Base-by-base conservation (phyloP, 192 early-diverging fungal genomes). In the Backusella tarrabulga region DNA sequence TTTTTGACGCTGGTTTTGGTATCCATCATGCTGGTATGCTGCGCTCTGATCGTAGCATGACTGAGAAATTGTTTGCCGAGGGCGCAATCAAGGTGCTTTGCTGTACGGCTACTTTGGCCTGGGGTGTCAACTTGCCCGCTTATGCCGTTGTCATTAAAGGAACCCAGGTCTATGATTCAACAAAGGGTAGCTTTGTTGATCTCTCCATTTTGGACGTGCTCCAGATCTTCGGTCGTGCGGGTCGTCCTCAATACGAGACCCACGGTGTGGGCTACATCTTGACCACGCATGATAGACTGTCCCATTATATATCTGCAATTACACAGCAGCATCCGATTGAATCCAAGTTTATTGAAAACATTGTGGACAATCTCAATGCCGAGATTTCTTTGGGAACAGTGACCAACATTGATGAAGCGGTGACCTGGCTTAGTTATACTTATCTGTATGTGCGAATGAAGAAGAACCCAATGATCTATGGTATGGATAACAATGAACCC, bases 161-260 rank as follows among this genome's bases (percentile, higher is more conserved):
- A 38, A 99, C 98, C 14, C 94, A 97, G 74, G 88, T 99, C 15
- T 99, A 99, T 82, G 92, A 96, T 72, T 86, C 97, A 26, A 90
- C 97, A 68, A 98, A 96, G 83, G 97, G 98, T 75, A 87, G 89
- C 14, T 99, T 96, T 84, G 91, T 95, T 3, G 98, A 99, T 77
- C 86, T 99, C 34, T 97, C 97, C 0, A 95, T 98, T 79, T 84
- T 99, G 67, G 98, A 99, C 83, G 98, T 99, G n/a, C 86, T 99
- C 76, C 98, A 99, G 86, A 99, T 99, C 74, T 99, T 99, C 82
- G 98, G 97, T 76, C 93, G 98, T 81, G 98, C 98, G 38, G 98
- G 98, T 77, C 91, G 95, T 68, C 95, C 95, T 44, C 92, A 94
- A 83, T 97, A 95, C 80, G 98, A 99, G 83, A 88, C 91, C 17